These are phyloP conservation scores for Cornus controversa DNA, from an alignment of 148 eudicot species.

Conservation along the genomic window DNA sequence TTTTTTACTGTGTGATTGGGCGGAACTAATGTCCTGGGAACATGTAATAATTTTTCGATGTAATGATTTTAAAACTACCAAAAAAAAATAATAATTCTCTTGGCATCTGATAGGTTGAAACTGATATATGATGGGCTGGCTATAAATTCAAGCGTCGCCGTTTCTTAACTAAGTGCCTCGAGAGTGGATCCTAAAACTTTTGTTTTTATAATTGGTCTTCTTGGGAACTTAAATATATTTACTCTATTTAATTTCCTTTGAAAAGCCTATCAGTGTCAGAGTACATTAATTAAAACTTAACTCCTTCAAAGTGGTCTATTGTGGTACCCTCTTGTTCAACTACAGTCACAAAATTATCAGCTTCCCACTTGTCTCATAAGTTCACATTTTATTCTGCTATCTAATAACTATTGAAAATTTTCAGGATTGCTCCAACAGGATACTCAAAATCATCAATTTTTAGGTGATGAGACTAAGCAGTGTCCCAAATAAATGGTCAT, in stretches of 20 bases:
- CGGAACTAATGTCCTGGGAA: too few species aligned
- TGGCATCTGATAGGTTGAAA: background rate
- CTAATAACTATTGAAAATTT: background rate
- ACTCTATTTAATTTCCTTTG: too few species aligned
- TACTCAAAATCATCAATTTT: background rate
- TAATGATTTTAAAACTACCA: conserved; percentile 1
- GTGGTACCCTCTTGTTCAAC: background rate
- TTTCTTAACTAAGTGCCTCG: background rate
- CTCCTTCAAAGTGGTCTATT: background rate
- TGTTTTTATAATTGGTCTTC: background rate
- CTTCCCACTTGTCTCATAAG: background rate
- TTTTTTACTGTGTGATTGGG: too few species aligned
- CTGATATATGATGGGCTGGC: background rate
- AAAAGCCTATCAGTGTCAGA: background rate
- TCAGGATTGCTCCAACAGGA: background rate
- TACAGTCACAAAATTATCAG: background rate
- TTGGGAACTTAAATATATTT: background rate
- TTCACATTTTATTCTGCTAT: too few species aligned
- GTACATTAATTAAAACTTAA: background rate
- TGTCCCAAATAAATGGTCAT: background rate
- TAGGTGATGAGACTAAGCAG: background rate
- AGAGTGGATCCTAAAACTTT: background rate
- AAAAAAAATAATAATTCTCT: background rate
- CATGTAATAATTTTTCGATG: too few species aligned
- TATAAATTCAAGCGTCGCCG: background rate